Percentiles rank a stretch among this genome's conserved stretches.
Conservation (phyloP, 2,329 filamentous ascomycete species). For the Orbilia ellipsospora region DNA sequence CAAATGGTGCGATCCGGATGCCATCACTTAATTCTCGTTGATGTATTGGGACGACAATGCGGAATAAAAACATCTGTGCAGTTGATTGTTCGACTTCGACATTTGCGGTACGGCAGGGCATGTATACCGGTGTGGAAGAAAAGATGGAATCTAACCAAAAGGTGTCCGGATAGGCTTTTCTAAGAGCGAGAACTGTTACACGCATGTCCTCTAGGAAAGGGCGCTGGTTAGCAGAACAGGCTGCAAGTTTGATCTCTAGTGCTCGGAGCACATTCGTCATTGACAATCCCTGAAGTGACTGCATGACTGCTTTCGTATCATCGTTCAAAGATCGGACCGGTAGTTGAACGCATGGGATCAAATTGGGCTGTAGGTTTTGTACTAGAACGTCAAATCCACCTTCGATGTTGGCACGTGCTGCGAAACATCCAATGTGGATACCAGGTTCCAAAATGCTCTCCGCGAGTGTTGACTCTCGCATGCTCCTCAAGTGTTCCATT, state of each 20-base stretch:
- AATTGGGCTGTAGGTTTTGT: slow-evolving; percentile 68
- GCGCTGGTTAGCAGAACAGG: slow-evolving; percentile 63
- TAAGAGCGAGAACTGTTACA: slow-evolving; percentile 62
- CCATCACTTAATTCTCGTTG: slow-evolving; percentile 62
- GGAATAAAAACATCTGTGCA: slow-evolving; percentile 68
- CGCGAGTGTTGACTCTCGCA: slow-evolving; percentile 70
- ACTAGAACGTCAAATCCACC: slow-evolving; percentile 74
- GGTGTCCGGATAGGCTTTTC: slow-evolving; percentile 64
- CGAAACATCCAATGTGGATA: slow-evolving; percentile 71
- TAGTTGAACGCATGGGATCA: slow-evolving; percentile 71
- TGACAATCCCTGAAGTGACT: slow-evolving; percentile 62
- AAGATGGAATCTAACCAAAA: slow-evolving; percentile 66
- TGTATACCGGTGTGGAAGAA: slow-evolving; percentile 63
- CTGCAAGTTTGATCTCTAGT: slow-evolving; percentile 64
- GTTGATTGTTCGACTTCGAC: slow-evolving; percentile 58
- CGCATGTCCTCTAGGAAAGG: slow-evolving; percentile 28
- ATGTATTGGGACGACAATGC: slow-evolving; percentile 72
- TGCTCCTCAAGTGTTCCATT: slow-evolving; percentile 70
- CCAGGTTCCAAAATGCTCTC: slow-evolving; percentile 67
- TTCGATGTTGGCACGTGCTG: slow-evolving; percentile 64
- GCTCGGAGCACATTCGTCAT: slow-evolving; percentile 62
- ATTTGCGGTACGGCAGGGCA: slow-evolving; percentile 62
- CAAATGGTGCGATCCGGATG: slow-evolving; percentile 71
- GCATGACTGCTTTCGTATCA: slow-evolving; percentile 66
- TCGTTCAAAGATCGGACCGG: slow-evolving; percentile 68